Percentiles rank a stretch among this genome's conserved stretches.
Evolutionary conservation across 306 rosid genomes (phyloP).

Genomic region (Corylus americana): DNA sequence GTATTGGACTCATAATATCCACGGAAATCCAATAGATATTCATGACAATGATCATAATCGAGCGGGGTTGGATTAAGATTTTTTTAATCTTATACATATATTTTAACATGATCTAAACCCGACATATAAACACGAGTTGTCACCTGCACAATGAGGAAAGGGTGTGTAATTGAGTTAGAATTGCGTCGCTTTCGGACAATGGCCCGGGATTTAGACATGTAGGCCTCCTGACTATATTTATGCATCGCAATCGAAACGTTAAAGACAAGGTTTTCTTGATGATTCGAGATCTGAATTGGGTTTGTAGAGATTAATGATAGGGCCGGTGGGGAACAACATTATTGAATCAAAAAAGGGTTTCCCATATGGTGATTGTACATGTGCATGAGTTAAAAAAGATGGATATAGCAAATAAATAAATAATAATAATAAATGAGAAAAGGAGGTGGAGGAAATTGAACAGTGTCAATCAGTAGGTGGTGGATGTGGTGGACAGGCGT

Average conservation of each 20-base stretch:
- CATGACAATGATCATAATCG: no score
- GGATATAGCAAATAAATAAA: constrained; percentile 1
- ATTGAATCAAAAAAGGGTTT: constrained; percentile 26
- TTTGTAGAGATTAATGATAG: constrained; percentile 23
- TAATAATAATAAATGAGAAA: neutral
- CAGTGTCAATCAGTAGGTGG: constrained; percentile 6
- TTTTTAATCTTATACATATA: no score
- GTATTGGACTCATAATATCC: no score
- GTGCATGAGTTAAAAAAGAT: constrained; percentile 30
- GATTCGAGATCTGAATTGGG: constrained; percentile 20
- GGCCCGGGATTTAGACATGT: constrained; percentile 22
- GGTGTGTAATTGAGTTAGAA: constrained; percentile 9
- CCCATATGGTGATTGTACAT: constrained; percentile 34
- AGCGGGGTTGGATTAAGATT: no score
- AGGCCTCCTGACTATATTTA: constrained; percentile 15
- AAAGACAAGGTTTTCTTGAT: constrained; percentile 6
- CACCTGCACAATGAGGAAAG: no score
- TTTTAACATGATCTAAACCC: no score
- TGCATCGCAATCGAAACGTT: constrained; percentile 22
- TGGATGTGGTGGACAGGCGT: constrained; percentile 32
- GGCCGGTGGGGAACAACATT: constrained; percentile 38
- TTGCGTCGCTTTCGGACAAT: constrained; percentile 27
- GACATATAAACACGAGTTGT: no score
- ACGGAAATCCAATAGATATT: no score
- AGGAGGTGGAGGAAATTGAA: constrained; percentile 10